phyloP scores from a whole-genome alignment of 495 filamentous ascomycete species.

The Lichina pygmaea region DNA sequence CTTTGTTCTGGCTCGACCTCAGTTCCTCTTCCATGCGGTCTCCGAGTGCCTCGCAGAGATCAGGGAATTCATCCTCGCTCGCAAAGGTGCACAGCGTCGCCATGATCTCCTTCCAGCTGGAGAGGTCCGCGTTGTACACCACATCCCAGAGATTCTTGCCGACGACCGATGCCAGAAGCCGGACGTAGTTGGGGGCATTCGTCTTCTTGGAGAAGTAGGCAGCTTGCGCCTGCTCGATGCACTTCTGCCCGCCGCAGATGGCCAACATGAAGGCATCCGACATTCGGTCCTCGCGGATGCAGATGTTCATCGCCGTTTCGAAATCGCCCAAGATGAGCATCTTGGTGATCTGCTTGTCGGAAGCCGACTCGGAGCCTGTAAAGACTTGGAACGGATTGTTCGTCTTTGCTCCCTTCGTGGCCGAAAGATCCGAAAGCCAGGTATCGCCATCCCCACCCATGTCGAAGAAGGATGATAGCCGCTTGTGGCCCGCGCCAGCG shows the following conservation, averaged over 20 bases:
- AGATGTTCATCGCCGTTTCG: constrained; percentile 68
- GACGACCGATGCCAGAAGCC: constrained; percentile 72
- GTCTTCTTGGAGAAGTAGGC: constrained; percentile 68
- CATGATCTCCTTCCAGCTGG: constrained; percentile 93
- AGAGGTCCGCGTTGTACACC: constrained; percentile 79
- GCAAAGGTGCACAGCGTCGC: constrained; percentile 86
- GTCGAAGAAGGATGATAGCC: constrained; percentile 64
- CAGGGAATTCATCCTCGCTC: constrained; percentile 67
- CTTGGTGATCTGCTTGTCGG: constrained; percentile 67
- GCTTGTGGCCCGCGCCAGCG: constrained; percentile 19
- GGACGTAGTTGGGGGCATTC: constrained; percentile 69
- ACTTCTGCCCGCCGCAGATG: constrained; percentile 80
- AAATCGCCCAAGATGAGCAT: constrained; percentile 76
- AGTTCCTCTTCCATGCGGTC: constrained; percentile 63
- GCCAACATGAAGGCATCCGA: constrained; percentile 97
- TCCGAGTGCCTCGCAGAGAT: constrained; percentile 87
- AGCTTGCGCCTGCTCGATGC: constrained; percentile 80
- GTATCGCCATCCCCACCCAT: constrained; percentile 45
- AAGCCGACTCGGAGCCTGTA: constrained; percentile 47
- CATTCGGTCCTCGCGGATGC: constrained; percentile 63
- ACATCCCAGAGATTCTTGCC: constrained; percentile 97
- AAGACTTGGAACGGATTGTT: constrained; percentile 75
- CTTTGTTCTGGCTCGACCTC: constrained; percentile 15
- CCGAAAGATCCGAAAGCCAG: constrained; percentile 51
- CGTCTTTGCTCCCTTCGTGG: constrained; percentile 53